phyloP scores from a whole-genome alignment of 2,329 filamentous ascomycete species.

The Gaeumannomyces tritici region DNA sequence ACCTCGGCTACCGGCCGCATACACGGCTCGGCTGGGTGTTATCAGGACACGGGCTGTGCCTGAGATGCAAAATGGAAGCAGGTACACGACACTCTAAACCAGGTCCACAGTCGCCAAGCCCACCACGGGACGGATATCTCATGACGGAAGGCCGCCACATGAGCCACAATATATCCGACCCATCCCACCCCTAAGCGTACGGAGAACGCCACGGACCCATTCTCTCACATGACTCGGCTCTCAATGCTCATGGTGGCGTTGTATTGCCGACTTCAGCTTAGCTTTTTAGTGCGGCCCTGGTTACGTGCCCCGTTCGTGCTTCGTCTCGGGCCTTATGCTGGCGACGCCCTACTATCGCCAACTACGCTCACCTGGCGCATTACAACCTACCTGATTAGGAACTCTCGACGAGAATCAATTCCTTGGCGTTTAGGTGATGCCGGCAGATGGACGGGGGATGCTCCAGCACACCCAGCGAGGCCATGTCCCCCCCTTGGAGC shows the following conservation, averaged over 20 bases:
- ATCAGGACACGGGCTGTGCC: background rate
- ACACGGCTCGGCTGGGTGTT: background rate
- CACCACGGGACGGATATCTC: background rate
- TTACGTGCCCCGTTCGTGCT: constrained; percentile 2
- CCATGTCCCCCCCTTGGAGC: background rate
- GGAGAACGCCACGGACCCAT: background rate
- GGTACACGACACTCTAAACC: background rate
- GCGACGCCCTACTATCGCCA: background rate
- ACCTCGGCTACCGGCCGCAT: background rate
- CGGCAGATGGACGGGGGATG: background rate
- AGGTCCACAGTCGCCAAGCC: background rate
- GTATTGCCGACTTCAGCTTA: background rate
- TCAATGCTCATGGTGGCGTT: background rate
- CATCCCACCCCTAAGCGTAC: background rate
- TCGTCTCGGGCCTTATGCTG: background rate
- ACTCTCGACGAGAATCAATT: background rate
- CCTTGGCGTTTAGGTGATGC: background rate
- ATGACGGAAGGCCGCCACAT: background rate
- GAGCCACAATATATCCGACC: background rate
- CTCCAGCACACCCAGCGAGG: too few relatives aligned
- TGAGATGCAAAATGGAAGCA: background rate
- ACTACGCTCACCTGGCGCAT: background rate
- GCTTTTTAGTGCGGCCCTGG: background rate
- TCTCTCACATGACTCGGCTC: background rate
- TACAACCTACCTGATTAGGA: background rate